phyloP scores from a whole-genome alignment of 148 eudicot genomes.

The Camellia japonica region DNA sequence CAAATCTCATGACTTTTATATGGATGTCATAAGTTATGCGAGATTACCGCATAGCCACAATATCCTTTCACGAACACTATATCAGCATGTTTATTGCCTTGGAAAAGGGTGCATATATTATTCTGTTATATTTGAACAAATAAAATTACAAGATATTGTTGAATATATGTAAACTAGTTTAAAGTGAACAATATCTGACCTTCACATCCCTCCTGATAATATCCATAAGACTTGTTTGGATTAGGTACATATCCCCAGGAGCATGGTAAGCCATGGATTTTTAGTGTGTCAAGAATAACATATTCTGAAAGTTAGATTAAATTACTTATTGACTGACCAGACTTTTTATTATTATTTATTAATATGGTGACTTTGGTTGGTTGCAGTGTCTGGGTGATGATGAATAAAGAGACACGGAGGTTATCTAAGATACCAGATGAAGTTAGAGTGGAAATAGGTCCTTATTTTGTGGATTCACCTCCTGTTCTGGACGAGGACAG shows the following conservation, averaged over 20 bases:
- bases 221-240: neutral
- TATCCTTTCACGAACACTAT: neutral
- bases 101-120: neutral
- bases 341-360: conserved; percentile 13
- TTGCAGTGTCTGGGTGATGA: conserved; percentile 93
- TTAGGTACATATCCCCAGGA: neutral
- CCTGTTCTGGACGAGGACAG: conserved; percentile 76
- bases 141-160: neutral
- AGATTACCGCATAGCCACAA: neutral
- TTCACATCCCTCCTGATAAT: neutral
- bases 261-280: neutral
- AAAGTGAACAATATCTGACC: neutral
- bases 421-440: conserved; percentile 95
- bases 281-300: neutral
- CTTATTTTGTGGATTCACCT: conserved; percentile 75
- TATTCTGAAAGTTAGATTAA: neutral
- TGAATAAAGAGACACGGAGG: conserved; percentile 89
- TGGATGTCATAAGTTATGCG: neutral
- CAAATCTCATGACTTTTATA: neutral
- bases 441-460: conserved; percentile 77
- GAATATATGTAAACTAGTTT: neutral
- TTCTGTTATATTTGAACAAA: neutral
- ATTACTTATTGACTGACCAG: neutral
- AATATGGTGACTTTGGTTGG: conserved; percentile 48
- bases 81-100: neutral